Evolutionary conservation across 2,329 filamentous ascomycete species (phyloP), one percentile per base, ranked within the genome.

Genomic region (Botrytis tulipae): DNA sequence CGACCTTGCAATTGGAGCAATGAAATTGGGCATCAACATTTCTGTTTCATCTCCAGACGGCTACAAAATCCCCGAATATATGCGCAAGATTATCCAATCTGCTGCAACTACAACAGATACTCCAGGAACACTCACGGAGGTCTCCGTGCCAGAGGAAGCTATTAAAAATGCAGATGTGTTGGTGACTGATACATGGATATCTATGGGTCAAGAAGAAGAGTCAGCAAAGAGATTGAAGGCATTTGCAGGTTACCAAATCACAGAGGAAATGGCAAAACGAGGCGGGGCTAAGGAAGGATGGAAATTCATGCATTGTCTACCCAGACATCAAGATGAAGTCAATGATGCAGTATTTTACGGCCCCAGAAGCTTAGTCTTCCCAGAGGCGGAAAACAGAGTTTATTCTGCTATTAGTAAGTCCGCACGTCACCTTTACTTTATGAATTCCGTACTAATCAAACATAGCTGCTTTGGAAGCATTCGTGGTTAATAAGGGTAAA

Each of bases 261-360:
- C 95, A 4, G 88, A 91, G 66, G 93, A 96, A 61, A 86, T 99
- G 77, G 95, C 94, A 2, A 88, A 91, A 83, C 87, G 91, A 68
- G 95, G 94, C 61, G 95, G 94, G 32, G 96, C 96, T 60, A 97
- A 96, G 82, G 86, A 92, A 22, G 88, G 88, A 76, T 99, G 96
- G 96, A 94, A 93, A 83, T 99, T 99, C 82, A 98, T 99, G 96
- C 96, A 99, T 85, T 99, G 96, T 82, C 84, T 99, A 74, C 96
- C 96, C 22, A 89, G 96, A 76, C 95, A 99, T 81, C 89, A 89
- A 0, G 95, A 99, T 82, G 96, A 99, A 84, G 96, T 99, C 48
- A 90, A 88, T 73, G 95, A 99, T 80, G 94, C 96, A 80, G 95
- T 99, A 2, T 98, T 99, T 81, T 98, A 98, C 83, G 91, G 93